These are phyloP conservation scores for Phaffomyces opuntiae DNA, from an alignment of 805 yeast genomes.

Conservation along the genomic window DNA sequence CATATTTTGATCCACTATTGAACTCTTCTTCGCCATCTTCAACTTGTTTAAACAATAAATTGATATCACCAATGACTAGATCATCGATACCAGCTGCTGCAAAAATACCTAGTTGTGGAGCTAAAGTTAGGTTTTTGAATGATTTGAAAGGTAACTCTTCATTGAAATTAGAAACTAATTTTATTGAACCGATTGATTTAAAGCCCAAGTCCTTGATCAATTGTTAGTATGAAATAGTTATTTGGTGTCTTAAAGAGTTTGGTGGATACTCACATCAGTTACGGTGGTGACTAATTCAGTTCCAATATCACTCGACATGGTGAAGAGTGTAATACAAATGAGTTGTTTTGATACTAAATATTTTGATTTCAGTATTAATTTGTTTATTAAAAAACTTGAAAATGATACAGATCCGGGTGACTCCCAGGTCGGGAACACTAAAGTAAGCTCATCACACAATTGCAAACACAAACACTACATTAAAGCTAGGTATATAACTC, in stretches of 20 bases:
- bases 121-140: constrained; percentile 31
- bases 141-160: constrained; percentile 31
- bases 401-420: neutral
- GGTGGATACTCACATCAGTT: constrained; percentile 17
- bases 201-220: constrained; percentile 35
- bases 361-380: too few relatives aligned
- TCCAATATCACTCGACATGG: constrained; percentile 10
- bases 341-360: neutral
- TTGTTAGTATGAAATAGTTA: constrained; percentile 7
- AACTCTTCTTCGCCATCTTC: constrained; percentile 11
- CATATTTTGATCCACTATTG: constrained; percentile 4
- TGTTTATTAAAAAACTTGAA: neutral
- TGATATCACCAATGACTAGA: constrained; percentile 30
- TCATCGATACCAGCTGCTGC: constrained; percentile 33
- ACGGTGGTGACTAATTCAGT: constrained; percentile 14
- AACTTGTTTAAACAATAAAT: constrained; percentile 26
- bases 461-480: neutral
- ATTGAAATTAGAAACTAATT: constrained; percentile 28
- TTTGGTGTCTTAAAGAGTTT: neutral
- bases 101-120: constrained; percentile 25
- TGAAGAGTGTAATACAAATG: too few relatives aligned
- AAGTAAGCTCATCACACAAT: neutral
- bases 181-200: constrained; percentile 28
- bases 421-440: neutral
- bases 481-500: neutral